Base-by-base conservation (phyloP, 2,329 filamentous ascomycete species). In the Claviceps cyperi region DNA sequence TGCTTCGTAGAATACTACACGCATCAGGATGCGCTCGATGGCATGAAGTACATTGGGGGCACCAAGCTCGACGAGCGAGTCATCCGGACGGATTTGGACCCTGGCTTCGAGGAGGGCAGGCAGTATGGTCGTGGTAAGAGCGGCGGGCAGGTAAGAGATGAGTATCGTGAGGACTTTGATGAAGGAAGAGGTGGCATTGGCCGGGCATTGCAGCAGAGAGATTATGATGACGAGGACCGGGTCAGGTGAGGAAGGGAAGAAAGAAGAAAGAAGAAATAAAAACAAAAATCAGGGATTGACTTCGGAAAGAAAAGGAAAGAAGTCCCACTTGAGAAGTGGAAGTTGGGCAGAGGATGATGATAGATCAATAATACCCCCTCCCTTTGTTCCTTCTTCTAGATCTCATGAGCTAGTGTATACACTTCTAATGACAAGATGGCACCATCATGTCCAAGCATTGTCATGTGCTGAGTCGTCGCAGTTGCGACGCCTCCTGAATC, bases 1-100 rank as follows among this genome's bases (percentile, higher is more conserved):
- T 98, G 92, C 75, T 98, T 98, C 64, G 92, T 98, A 62, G 92
- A 98, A 70, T 98, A 98, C 72, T 97, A 96, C 73, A 96, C 84
- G 32, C 92, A 97, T 66, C 84, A 95, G 64, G 92, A 98, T 66
- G 92, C 92, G 8, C 77, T 98, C 47, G 92, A 98, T 66, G 97
- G 91, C 69, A 83, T 98, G 82, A 98, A 97, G 70, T 98, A 97
- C 66, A 84, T 98, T 61, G 92, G 92, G 50, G 92, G 92, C 51
- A 98, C 92, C 37, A 98, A 98, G 73, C 78, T 98, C 44, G 92
- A 98, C 66, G 92, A 98, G 75, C 83, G 92, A 59, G 84, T 98
- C 63, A 96, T 98, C 63, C 78, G 92, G 53, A 95, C 91, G 22
- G 92, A 98, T 70, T 69, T 97, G 46, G 92, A 98, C 63, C 90